Evolutionary conservation across 2,329 filamentous ascomycete species (phyloP).

Genomic region (Fusarium sp.): DNA sequence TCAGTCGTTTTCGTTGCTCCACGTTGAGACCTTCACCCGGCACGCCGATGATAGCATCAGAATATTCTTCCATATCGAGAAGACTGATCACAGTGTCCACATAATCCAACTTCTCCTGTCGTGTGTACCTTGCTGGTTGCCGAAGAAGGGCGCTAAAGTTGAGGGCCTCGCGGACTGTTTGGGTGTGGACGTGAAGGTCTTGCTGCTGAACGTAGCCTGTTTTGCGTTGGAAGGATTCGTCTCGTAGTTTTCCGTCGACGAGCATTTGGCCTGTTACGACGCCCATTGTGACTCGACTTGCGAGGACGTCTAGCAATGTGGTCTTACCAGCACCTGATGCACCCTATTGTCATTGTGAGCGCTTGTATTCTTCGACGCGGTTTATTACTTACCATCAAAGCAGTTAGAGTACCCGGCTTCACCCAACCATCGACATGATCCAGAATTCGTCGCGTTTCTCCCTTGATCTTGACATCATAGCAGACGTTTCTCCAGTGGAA

Average conservation of each 20-base stretch:
- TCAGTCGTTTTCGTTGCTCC: conserved; percentile 69
- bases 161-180: conserved; percentile 85
- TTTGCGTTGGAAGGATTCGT: conserved; percentile 85
- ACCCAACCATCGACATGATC: conserved; percentile 80
- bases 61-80: conserved; percentile 72
- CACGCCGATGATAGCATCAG: conserved; percentile 71
- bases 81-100: conserved; percentile 80
- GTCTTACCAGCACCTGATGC: conserved; percentile 90
- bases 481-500: conserved; percentile 79
- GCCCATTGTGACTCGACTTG: conserved; percentile 85
- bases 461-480: conserved; percentile 77
- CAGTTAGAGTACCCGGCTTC: conserved; percentile 78
- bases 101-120: conserved; percentile 81
- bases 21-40: conserved; percentile 69
- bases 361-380: conserved; percentile 82
- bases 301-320: conserved; percentile 84
- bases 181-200: conserved; percentile 83
- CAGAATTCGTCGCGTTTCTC: conserved; percentile 73
- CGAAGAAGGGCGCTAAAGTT: conserved; percentile 84
- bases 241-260: conserved; percentile 71
- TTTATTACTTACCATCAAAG: conserved; percentile 74
- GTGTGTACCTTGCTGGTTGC: conserved; percentile 76
- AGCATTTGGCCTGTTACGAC: conserved; percentile 84
- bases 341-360: conserved; percentile 78
- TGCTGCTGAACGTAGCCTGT: conserved; percentile 91